A percentile compares a stretch with the other conserved stretches of the same genome.
These are phyloP conservation scores for Penstemon newberryi DNA, from an alignment of 257 asterid species.

Conservation along the genomic window DNA sequence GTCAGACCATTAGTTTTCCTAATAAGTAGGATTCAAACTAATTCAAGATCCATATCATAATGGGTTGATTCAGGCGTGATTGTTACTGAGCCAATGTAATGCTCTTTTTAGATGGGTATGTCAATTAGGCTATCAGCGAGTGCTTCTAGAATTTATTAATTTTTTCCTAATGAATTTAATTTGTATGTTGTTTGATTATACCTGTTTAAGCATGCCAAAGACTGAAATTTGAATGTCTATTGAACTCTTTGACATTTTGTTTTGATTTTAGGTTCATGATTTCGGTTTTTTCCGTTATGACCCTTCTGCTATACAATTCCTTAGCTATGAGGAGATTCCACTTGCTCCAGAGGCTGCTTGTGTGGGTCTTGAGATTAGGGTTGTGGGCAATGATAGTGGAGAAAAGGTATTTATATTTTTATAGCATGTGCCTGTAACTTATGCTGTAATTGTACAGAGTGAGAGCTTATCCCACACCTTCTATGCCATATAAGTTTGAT, in stretches of 20 bases:
- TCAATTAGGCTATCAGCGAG: no score
- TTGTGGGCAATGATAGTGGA: conserved; percentile 99
- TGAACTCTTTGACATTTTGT: conserved; percentile 8
- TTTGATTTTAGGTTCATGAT: conserved; percentile 77
- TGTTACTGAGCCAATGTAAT: no score
- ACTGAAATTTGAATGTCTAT: conserved; percentile 10
- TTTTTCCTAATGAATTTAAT: not conserved
- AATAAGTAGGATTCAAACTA: no score
- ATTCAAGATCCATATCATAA: no score
- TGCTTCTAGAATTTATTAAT: no score
- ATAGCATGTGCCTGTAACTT: conserved; percentile 15
- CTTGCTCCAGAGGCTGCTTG: conserved; percentile 96
- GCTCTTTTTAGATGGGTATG: no score
- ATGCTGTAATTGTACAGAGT: conserved; percentile 5
- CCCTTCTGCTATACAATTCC: conserved; percentile 84
- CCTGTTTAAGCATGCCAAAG: conserved; percentile 6
- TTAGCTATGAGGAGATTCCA: conserved; percentile 93
- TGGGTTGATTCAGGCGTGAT: no score
- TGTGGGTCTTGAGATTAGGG: conserved; percentile 97
- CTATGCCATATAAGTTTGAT: conserved; percentile 7
- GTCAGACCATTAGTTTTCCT: no score
- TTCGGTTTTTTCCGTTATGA: conserved; percentile 95
- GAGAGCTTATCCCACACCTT: conserved; percentile 1
- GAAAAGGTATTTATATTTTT: conserved; percentile 66
- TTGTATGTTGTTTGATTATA: conserved; percentile 18